These are phyloP conservation scores for Gnomoniopsis smithogilvyi DNA, from an alignment of 2,329 filamentous ascomycete species.

Conservation along the genomic window DNA sequence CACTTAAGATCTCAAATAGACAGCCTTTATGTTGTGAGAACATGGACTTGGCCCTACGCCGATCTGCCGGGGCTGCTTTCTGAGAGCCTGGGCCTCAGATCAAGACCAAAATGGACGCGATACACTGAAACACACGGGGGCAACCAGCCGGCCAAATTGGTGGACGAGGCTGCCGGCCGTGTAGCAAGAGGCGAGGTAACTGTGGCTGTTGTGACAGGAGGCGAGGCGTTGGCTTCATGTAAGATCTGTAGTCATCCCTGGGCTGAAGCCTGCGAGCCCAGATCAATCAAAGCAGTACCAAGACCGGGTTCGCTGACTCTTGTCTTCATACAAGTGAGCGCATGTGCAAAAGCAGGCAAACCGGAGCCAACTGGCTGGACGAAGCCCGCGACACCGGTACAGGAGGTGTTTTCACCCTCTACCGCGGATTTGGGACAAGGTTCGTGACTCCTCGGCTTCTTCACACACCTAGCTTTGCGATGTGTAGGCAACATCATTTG, in stretches of 20 bases:
- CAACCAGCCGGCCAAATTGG: conserved; percentile 57
- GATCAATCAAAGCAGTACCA: background rate
- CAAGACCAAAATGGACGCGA: conserved; percentile 38
- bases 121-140: conserved; percentile 57
- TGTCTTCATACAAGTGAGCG: conserved; percentile 20
- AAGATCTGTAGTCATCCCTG: conserved; percentile 17
- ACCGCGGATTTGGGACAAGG: conserved; percentile 41
- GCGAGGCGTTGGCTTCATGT: conserved; percentile 62
- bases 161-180: conserved; percentile 61
- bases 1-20: conserved; percentile 47
- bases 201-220: conserved; percentile 59
- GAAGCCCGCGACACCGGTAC: conserved; percentile 29
- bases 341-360: conserved; percentile 30
- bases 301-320: background rate
- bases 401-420: conserved; percentile 33
- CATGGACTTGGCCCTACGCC: conserved; percentile 65
- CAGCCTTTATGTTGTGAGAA: conserved; percentile 56
- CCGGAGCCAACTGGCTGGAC: conserved; percentile 59
- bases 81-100: conserved; percentile 41
- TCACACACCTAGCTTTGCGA: conserved; percentile 30
- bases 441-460: conserved; percentile 37
- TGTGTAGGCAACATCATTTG: conserved; percentile 23
- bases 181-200: conserved; percentile 51
- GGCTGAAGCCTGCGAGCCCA: background rate
- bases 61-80: conserved; percentile 55